These are phyloP conservation scores for Rhizopus sp. DNA, from an alignment of 371 early-diverging fungal genomes.

Conservation along the genomic window DNA sequence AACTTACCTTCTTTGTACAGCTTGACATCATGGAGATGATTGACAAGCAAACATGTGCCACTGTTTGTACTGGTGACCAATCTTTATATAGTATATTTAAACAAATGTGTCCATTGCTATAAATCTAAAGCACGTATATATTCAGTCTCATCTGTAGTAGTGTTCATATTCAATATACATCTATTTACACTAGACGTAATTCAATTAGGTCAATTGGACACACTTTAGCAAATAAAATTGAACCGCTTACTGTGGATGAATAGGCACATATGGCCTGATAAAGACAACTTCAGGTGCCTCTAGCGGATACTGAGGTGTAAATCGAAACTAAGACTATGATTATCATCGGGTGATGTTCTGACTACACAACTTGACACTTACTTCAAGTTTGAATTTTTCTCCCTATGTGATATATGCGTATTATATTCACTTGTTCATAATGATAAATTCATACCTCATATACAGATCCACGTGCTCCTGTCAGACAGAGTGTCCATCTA, in stretches of 20 bases:
- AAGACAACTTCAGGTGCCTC: slow-evolving; percentile 88
- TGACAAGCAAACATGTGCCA: slow-evolving; percentile 89
- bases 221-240: no score
- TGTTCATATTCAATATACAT: not conserved
- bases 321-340: slow-evolving; percentile 63
- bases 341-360: slow-evolving; percentile 1
- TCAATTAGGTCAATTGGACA: not conserved
- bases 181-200: slow-evolving; percentile 5
- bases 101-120: slow-evolving; percentile 95
- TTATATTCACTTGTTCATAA: slow-evolving; percentile 19
- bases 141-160: not conserved
- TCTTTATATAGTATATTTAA: slow-evolving; percentile 93
- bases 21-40: slow-evolving; percentile 92
- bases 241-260: slow-evolving; percentile 79
- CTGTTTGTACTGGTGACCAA: slow-evolving; percentile 96
- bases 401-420: slow-evolving; percentile 29
- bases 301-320: slow-evolving; percentile 81
- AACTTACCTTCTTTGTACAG: slow-evolving; percentile 72
- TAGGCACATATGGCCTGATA: slow-evolving; percentile 65
- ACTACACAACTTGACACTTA: slow-evolving; percentile 19
- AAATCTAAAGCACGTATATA: slow-evolving; percentile 52
- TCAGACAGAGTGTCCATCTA: slow-evolving; percentile 66
- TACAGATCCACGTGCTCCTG: slow-evolving; percentile 66
- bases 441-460: slow-evolving; percentile 51
- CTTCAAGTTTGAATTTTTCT: slow-evolving; percentile 69